phyloP scores from a whole-genome alignment of 2,329 filamentous ascomycete genomes.

The Alternaria alternata region DNA sequence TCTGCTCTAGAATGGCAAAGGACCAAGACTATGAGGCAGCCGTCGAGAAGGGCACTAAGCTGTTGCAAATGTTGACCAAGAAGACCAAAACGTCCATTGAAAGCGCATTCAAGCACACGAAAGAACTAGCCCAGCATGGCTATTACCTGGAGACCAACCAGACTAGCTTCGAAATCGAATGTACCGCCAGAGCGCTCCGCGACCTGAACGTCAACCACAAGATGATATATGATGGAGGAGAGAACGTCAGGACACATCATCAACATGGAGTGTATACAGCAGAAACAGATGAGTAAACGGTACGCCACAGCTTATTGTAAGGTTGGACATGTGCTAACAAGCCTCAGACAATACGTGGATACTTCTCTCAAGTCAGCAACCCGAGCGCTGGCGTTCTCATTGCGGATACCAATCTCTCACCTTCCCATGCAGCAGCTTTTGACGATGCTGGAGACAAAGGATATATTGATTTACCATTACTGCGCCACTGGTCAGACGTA shows the following conservation, averaged over 20 bases:
- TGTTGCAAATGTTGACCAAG: background rate
- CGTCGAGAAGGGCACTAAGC: background rate
- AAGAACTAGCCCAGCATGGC: background rate
- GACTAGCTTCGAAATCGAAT: background rate
- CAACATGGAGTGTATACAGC: background rate
- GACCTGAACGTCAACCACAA: background rate
- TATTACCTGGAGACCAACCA: background rate
- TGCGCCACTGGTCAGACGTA: constrained; percentile 23
- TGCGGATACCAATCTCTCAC: background rate
- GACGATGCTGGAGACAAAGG: background rate
- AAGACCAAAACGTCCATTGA: background rate
- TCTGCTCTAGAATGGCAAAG: background rate
- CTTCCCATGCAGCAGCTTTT: background rate
- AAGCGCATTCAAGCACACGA: background rate
- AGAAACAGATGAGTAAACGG: background rate
- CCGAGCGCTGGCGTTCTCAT: background rate
- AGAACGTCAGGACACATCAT: background rate
- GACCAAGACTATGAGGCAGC: constrained; percentile 2
- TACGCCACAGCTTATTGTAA: background rate
- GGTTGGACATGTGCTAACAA: background rate
- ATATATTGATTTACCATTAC: background rate
- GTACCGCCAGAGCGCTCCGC: background rate
- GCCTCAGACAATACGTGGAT: background rate
- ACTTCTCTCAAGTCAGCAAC: background rate
- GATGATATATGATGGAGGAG: background rate